Evolutionary conservation across 345 rosid species (phyloP).

Genomic region (Capsella bursapastoris): DNA sequence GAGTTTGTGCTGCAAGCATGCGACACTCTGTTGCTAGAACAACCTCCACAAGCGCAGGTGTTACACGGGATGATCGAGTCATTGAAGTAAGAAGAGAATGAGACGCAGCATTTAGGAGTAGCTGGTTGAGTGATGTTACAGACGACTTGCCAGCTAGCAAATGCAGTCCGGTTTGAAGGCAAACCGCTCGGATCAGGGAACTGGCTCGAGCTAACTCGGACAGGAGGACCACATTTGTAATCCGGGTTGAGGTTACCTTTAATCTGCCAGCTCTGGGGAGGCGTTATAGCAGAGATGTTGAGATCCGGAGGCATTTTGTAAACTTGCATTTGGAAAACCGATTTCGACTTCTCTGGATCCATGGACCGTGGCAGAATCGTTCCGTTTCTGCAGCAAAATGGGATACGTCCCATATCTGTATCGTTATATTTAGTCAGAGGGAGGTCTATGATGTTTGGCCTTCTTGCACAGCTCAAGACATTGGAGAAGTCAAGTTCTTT

Average conservation of each 20-base stretch:
- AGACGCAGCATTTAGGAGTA: constrained; percentile 80
- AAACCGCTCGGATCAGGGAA: constrained; percentile 76
- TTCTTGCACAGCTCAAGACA: constrained; percentile 81
- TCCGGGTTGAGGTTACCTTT: constrained; percentile 83
- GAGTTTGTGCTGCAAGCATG: constrained; percentile 70
- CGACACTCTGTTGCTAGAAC: constrained; percentile 57
- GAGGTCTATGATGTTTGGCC: constrained; percentile 83
- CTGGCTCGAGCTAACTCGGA: constrained; percentile 78
- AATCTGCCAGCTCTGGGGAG: constrained; percentile 89
- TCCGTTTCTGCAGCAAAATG: constrained; percentile 87
- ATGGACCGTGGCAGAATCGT: constrained; percentile 78
- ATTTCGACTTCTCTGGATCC: constrained; percentile 83
- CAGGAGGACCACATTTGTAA: constrained; percentile 83
- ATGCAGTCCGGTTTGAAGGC: constrained; percentile 61
- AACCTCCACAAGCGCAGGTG: constrained; percentile 86
- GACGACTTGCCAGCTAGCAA: constrained; percentile 96
- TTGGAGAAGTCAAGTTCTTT: constrained; percentile 60
- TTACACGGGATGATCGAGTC: constrained; percentile 86
- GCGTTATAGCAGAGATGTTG: constrained; percentile 65
- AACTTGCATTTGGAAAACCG: constrained; percentile 84
- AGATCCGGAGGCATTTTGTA: constrained; percentile 91
- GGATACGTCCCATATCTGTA: constrained; percentile 64
- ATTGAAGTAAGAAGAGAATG: constrained; percentile 90
- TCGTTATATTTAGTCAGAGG: constrained; percentile 91
- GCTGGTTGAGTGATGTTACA: constrained; percentile 84